Conservation (phyloP, 2,329 filamentous ascomycete species). For the Exophiala phaeomuriformis region DNA sequence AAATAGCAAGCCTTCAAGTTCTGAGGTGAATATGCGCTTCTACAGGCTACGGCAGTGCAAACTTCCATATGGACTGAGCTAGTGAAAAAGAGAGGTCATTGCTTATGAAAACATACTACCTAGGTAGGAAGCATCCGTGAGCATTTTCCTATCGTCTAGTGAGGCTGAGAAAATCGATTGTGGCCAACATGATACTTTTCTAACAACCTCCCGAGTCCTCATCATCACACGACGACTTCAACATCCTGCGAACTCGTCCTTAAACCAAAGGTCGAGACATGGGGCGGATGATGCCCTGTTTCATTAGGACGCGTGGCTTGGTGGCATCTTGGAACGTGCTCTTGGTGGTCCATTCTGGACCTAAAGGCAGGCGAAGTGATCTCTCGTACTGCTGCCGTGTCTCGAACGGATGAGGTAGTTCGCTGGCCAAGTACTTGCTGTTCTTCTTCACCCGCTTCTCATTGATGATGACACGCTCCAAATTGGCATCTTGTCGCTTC, state of each 20-base stretch:
- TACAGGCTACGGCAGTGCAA: no score
- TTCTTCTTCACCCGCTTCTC: conserved; percentile 91
- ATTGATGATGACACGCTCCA: conserved; percentile 82
- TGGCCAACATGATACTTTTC: not conserved
- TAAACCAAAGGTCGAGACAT: conserved; percentile 67
- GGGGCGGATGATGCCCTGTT: conserved; percentile 81
- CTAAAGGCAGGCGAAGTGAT: conserved; percentile 75
- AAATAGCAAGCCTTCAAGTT: no score
- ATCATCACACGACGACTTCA: not conserved
- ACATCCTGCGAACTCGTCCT: not conserved
- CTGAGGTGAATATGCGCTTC: no score
- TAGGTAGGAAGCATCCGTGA: no score
- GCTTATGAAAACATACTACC: no score
- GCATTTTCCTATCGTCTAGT: no score
- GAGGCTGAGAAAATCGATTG: no score
- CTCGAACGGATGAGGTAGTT: conserved; percentile 85
- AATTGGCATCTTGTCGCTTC: conserved; percentile 71
- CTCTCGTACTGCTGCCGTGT: conserved; percentile 62
- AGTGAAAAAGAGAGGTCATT: no score
- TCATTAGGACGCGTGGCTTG: conserved; percentile 82
- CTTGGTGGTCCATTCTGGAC: conserved; percentile 95
- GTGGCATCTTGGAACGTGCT: conserved; percentile 82
- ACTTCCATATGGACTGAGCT: no score
- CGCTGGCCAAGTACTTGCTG: conserved; percentile 74
- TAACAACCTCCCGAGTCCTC: not conserved